Percentiles rank a stretch among this genome's conserved stretches.
Evolutionary conservation across 1,284 basidiomycete genomes (phyloP).

Genomic region (Veloporphyrellus conicus): DNA sequence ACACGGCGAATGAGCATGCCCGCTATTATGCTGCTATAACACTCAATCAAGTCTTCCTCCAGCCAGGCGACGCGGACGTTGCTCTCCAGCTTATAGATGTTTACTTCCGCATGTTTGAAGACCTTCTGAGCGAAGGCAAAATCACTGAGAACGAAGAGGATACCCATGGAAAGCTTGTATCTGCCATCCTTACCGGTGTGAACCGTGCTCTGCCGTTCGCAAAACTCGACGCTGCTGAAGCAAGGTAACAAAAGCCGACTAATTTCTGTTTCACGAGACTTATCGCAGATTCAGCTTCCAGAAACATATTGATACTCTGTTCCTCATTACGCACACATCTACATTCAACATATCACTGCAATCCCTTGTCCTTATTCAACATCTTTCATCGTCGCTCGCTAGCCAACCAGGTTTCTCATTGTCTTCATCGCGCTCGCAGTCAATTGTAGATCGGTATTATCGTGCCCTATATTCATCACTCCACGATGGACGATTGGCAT

Average conservation of each 20-base stretch:
- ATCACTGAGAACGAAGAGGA: conserved; percentile 51
- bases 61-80: conserved; percentile 67
- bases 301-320: conserved; percentile 89
- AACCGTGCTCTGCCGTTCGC: conserved; percentile 95
- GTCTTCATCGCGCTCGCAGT: conserved; percentile 41
- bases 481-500: conserved; percentile 76
- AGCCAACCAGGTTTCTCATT: conserved; percentile 36
- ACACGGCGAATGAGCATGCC: conserved; percentile 56
- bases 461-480: conserved; percentile 88
- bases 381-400: conserved; percentile 60
- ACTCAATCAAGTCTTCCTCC: conserved; percentile 89
- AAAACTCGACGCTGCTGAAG: conserved; percentile 58
- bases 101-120: conserved; percentile 95
- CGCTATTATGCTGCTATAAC: conserved; percentile 92
- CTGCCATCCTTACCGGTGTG: conserved; percentile 90
- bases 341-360: conserved; percentile 97
- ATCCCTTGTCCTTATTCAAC: conserved; percentile 88
- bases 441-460: conserved; percentile 83
- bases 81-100: conserved; percentile 84
- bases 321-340: conserved; percentile 90
- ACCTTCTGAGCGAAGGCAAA: conserved; percentile 67
- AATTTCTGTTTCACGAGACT: conserved; percentile 6
- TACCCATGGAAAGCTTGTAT: conserved; percentile 78
- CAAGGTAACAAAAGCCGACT: conserved; percentile 38
- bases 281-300: conserved; percentile 54